Conservation (phyloP, 257 asterid species). For the Ballota nigra region DNA sequence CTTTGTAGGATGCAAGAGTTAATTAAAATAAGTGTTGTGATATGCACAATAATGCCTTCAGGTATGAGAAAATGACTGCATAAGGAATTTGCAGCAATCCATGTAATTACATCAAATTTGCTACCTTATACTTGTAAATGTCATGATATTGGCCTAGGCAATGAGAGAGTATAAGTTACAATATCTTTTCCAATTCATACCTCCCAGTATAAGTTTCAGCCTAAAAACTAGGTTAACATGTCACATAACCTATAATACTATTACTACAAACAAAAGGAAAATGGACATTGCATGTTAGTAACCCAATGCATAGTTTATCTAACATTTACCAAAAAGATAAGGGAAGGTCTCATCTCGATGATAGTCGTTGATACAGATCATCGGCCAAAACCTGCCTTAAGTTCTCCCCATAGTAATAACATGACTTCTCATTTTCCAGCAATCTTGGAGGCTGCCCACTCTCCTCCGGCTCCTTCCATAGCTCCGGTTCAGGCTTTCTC, state of each 20-base stretch:
- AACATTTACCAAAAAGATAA: constrained; percentile 24
- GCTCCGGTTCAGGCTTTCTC: constrained; percentile 94
- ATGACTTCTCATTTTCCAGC: constrained; percentile 79
- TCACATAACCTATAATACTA: not conserved
- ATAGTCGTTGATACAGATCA: constrained; percentile 77
- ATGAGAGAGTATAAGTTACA: too few species aligned
- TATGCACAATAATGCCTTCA: too few species aligned
- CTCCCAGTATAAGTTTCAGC: constrained; percentile 10
- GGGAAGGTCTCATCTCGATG: constrained; percentile 89
- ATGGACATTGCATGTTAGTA: constrained; percentile 15
- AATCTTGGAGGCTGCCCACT: constrained; percentile 74
- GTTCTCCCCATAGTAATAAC: constrained; percentile 71
- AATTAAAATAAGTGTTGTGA: too few species aligned
- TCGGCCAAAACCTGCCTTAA: constrained; percentile 85
- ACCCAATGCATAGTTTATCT: constrained; percentile 28
- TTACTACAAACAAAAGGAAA: constrained; percentile 17
- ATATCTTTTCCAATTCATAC: constrained; percentile 14
- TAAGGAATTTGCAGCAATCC: too few species aligned
- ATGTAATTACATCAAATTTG: too few species aligned
- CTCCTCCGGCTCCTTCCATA: constrained; percentile 95
- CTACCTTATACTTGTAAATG: too few species aligned
- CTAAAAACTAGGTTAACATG: constrained; percentile 9
- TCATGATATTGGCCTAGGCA: too few species aligned
- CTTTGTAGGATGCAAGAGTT: too few species aligned
- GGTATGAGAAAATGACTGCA: too few species aligned